These are phyloP conservation scores for Simplicillium sp. DNA, from an alignment of 2,329 filamentous ascomycete species.

Conservation along the genomic window DNA sequence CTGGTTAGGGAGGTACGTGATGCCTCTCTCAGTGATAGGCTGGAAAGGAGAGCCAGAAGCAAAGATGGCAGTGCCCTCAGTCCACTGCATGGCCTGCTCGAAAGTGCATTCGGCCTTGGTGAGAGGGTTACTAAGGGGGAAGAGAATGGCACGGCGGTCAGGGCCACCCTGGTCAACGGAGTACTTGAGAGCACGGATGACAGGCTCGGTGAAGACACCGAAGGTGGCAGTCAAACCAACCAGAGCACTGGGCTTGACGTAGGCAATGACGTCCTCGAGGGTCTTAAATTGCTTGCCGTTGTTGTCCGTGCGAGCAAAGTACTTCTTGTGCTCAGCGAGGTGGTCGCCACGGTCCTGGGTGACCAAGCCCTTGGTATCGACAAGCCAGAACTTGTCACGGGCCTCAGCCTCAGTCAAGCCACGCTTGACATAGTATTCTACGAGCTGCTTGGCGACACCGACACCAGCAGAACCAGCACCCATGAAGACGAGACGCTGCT, in stretches of 20 bases:
- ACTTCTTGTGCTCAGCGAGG: slow-evolving; percentile 81
- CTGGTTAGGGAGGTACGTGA: slow-evolving; percentile 69
- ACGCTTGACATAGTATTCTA: slow-evolving; percentile 91
- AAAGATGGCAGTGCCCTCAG: slow-evolving; percentile 84
- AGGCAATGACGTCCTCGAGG: slow-evolving; percentile 84
- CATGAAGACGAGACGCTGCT: slow-evolving; percentile 93
- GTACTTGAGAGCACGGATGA: slow-evolving; percentile 62
- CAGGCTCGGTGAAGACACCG: slow-evolving; percentile 83
- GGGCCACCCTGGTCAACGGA: slow-evolving; percentile 53
- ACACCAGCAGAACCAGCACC: slow-evolving; percentile 93
- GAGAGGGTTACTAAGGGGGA: slow-evolving; percentile 92
- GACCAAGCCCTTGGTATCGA: slow-evolving; percentile 93
- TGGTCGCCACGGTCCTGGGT: slow-evolving; percentile 88
- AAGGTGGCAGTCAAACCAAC: slow-evolving; percentile 92
- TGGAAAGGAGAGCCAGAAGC: slow-evolving; percentile 92
- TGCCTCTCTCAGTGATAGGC: slow-evolving; percentile 54
- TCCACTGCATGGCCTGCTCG: slow-evolving; percentile 85
- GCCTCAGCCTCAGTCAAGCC: slow-evolving; percentile 84
- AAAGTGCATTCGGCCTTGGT: slow-evolving; percentile 98
- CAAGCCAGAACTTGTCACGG: slow-evolving; percentile 88
- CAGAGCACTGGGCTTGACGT: slow-evolving; percentile 88
- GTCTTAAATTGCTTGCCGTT: slow-evolving; percentile 62
- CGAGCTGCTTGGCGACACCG: slow-evolving; percentile 94
- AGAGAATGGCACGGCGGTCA: slow-evolving; percentile 80
- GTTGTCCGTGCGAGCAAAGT: slow-evolving; percentile 58